Conservation (phyloP, 306 rosid genomes). For the Lathyrus oleraceus region DNA sequence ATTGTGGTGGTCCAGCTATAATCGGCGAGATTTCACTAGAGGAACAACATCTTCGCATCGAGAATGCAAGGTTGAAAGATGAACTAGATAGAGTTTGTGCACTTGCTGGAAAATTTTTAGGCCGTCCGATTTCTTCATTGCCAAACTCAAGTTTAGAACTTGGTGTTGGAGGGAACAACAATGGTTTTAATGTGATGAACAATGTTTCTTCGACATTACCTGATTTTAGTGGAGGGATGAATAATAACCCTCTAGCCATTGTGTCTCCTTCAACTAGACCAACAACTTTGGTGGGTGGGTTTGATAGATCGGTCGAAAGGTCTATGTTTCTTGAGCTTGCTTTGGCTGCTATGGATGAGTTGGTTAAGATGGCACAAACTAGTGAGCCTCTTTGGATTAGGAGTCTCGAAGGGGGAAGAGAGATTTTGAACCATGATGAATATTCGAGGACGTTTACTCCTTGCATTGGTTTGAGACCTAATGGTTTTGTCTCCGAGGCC, state of each 20-base stretch:
- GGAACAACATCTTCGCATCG: conserved; percentile 89
- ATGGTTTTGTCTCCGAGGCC: conserved; percentile 78
- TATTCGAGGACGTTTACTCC: conserved; percentile 69
- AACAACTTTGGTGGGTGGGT: conserved; percentile 29
- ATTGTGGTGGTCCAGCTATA: conserved; percentile 89
- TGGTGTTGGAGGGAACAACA: conserved; percentile 78
- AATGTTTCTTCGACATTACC: conserved; percentile 55
- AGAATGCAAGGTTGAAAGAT: conserved; percentile 84
- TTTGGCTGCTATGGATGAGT: conserved; percentile 92
- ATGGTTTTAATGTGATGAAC: conserved; percentile 65
- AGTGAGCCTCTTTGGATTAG: conserved; percentile 89
- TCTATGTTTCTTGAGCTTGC: conserved; percentile 90
- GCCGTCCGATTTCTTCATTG: conserved; percentile 74
- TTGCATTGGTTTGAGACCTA: conserved; percentile 82
- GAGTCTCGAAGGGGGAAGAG: conserved; percentile 74
- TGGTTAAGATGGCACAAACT: conserved; percentile 79
- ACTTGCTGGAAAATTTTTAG: conserved; percentile 82
- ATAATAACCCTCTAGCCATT: conserved; percentile 43
- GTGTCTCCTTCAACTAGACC: conserved; percentile 44
- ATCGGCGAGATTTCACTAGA: conserved; percentile 81
- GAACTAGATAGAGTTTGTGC: conserved; percentile 86
- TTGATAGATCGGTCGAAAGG: conserved; percentile 69
- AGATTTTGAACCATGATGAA: conserved; percentile 75
- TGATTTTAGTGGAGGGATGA: conserved; percentile 63
- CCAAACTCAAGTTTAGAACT: conserved; percentile 84